A percentile compares a stretch with the other conserved stretches of the same genome.
These are phyloP conservation scores for Colletotrichum sp. DNA, from an alignment of 2,329 filamentous ascomycete species.

Conservation along the genomic window DNA sequence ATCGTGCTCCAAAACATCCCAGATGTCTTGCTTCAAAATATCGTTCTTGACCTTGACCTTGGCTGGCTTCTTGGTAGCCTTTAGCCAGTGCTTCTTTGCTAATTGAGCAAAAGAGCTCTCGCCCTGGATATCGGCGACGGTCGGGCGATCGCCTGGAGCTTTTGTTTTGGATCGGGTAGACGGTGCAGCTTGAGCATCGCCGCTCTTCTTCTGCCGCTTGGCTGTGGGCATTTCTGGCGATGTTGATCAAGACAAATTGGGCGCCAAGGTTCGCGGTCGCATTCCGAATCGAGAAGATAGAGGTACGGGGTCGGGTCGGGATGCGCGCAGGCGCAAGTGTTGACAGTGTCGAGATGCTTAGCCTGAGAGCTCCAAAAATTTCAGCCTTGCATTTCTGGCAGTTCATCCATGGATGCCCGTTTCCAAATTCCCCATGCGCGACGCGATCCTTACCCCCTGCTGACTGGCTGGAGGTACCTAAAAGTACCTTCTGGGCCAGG, in stretches of 20 bases:
- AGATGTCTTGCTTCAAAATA: conserved; percentile 85
- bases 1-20: conserved; percentile 85
- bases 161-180: conserved; percentile 42
- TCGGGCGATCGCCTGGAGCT: conserved; percentile 57
- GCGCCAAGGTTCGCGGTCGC: neutral
- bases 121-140: conserved; percentile 72
- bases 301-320: conserved; percentile 15
- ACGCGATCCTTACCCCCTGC: neutral
- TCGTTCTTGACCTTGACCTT: conserved; percentile 82
- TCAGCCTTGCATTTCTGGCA: conserved; percentile 35
- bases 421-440: neutral
- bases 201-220: conserved; percentile 63
- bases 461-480: neutral
- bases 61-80: conserved; percentile 56
- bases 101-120: conserved; percentile 77
- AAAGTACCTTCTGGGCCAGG: neutral
- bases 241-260: neutral
- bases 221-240: conserved; percentile 57
- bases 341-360: conserved; percentile 7
- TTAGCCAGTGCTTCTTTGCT: conserved; percentile 86
- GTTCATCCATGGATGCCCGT: neutral
- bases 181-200: conserved; percentile 40
- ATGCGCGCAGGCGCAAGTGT: conserved; percentile 20
- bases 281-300: neutral
- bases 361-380: conserved; percentile 28